These are phyloP conservation scores for Knufia fluminis DNA, from an alignment of 2,329 filamentous ascomycete species.

Conservation along the genomic window DNA sequence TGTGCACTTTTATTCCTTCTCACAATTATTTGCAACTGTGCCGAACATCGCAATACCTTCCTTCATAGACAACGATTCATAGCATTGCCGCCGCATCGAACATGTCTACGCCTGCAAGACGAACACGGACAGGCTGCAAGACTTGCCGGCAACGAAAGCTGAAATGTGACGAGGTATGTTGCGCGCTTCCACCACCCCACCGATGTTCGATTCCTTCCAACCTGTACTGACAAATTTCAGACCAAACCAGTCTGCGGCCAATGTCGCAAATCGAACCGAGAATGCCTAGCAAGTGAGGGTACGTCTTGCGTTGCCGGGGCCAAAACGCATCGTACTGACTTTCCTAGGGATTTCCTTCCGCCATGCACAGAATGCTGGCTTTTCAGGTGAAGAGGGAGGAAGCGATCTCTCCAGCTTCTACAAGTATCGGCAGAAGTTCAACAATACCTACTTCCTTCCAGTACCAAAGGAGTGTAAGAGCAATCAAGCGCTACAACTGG, in stretches of 20 bases:
- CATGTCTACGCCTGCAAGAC: constrained; percentile 1
- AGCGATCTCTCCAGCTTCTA: constrained; percentile 9
- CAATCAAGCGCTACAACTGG: background rate
- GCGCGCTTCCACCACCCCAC: no score
- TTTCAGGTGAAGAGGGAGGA: constrained; percentile 12
- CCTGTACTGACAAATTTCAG: constrained; percentile 5
- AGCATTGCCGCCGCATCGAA: background rate
- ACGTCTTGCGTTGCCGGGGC: constrained; percentile 1
- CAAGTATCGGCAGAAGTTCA: constrained; percentile 16
- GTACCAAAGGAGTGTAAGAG: constrained; percentile 15
- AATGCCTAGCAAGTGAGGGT: constrained; percentile 20
- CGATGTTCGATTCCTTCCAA: no score
- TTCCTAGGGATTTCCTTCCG: constrained; percentile 50
- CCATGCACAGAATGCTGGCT: constrained; percentile 53
- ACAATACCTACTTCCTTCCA: constrained; percentile 17
- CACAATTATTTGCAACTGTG: no score
- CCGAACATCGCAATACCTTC: background rate
- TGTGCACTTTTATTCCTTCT: no score
- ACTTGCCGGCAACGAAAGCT: constrained; percentile 22
- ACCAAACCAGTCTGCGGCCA: constrained; percentile 18
- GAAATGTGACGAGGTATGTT: constrained; percentile 23
- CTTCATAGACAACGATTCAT: background rate
- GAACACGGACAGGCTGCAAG: constrained; percentile 22
- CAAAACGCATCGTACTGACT: background rate
- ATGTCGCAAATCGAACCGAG: constrained; percentile 19